Evolutionary conservation across 305 asterid species (phyloP).

Genomic region (Fraxinus dipetala): DNA sequence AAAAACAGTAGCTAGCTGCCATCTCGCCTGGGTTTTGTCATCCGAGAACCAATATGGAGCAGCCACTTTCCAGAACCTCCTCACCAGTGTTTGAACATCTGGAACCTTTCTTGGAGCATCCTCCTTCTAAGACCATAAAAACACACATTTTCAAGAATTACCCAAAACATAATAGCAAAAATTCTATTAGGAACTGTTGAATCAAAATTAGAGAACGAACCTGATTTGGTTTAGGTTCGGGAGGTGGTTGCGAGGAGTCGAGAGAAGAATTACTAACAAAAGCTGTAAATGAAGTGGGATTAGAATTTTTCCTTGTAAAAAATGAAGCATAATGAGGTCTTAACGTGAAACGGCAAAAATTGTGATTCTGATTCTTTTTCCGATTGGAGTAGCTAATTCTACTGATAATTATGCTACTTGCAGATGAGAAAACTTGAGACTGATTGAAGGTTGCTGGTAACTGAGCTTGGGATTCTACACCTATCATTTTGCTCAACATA

Average conservation of each 20-base stretch:
- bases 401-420: constrained; percentile 15
- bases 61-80: constrained; percentile 84
- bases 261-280: constrained; percentile 27
- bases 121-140: constrained; percentile 25
- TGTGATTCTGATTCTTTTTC: constrained; percentile 19
- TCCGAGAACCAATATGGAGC: constrained; percentile 89
- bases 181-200: background rate
- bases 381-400: constrained; percentile 12
- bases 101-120: constrained; percentile 43
- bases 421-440: constrained; percentile 21
- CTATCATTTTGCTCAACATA: constrained; percentile 27
- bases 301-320: constrained; percentile 3
- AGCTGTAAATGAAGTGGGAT: constrained; percentile 26
- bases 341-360: constrained; percentile 22
- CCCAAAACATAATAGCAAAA: background rate
- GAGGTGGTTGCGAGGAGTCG: constrained; percentile 29
- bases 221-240: constrained; percentile 26
- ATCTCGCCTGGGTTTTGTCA: constrained; percentile 66
- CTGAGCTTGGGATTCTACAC: constrained; percentile 21
- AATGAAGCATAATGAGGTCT: constrained; percentile 22
- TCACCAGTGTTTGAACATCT: constrained; percentile 47
- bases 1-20: constrained; percentile 73
- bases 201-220: constrained; percentile 20
- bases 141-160: background rate
- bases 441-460: constrained; percentile 16